phyloP scores from a whole-genome alignment of 257 asterid species.

The Plectranthus barbatus region DNA sequence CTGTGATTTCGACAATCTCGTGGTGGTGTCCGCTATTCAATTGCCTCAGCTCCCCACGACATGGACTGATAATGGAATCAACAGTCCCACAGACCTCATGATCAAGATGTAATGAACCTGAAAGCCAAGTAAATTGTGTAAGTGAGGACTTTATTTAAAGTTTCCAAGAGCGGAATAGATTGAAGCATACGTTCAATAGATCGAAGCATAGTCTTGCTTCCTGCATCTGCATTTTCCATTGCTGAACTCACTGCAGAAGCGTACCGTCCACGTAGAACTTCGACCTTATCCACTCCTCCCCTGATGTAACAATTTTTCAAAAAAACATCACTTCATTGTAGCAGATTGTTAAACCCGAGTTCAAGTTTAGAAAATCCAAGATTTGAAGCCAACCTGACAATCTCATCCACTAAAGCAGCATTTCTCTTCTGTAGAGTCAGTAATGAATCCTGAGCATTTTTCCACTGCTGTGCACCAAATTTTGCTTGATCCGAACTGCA shows the following conservation, averaged over 20 bases:
- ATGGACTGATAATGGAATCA: conserved; percentile 61
- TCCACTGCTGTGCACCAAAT: conserved; percentile 71
- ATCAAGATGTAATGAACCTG: conserved; percentile 89
- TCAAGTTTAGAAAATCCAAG: background rate
- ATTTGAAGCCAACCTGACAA: conserved; percentile 49
- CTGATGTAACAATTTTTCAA: conserved; percentile 21
- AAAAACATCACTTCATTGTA: background rate
- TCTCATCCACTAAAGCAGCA: conserved; percentile 50
- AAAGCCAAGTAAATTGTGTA: background rate
- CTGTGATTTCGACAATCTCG: conserved; percentile 63
- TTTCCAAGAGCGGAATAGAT: background rate
- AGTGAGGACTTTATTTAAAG: background rate
- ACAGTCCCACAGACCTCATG: conserved; percentile 66
- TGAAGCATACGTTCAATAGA: conserved; percentile 62
- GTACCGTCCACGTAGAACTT: conserved; percentile 40
- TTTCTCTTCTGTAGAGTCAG: conserved; percentile 51
- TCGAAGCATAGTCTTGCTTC: conserved; percentile 58
- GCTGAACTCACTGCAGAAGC: conserved; percentile 67
- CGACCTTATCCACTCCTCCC: conserved; percentile 66
- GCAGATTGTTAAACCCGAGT: background rate
- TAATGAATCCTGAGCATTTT: conserved; percentile 57
- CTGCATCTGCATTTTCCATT: conserved; percentile 57
- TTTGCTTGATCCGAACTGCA: conserved; percentile 73
- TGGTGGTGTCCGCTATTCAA: conserved; percentile 66
- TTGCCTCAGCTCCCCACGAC: conserved; percentile 69